These are phyloP conservation scores for Pseudocercospora ulei DNA, from an alignment of 2,329 filamentous ascomycete species.

Conservation along the genomic window DNA sequence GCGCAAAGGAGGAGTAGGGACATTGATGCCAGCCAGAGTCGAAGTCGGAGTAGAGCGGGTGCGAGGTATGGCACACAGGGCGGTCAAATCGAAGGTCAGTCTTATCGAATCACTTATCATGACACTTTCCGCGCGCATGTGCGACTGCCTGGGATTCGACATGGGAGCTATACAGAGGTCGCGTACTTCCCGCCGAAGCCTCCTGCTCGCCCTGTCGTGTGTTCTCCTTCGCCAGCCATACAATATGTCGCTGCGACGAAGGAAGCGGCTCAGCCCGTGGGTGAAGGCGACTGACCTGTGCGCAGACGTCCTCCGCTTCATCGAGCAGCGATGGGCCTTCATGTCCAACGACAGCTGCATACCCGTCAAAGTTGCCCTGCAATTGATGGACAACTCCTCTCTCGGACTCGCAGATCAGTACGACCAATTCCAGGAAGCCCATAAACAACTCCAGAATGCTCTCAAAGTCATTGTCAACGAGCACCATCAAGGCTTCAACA, in stretches of 20 bases:
- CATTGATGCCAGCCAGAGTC: constrained; percentile 26
- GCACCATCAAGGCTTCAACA: constrained; percentile 98
- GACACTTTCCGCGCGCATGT: constrained; percentile 6
- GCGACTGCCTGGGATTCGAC: constrained; percentile 7
- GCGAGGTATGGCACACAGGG: constrained; percentile 35
- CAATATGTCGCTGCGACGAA: constrained; percentile 1
- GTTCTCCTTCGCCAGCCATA: too few species aligned
- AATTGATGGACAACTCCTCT: constrained; percentile 87
- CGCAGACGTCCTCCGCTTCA: constrained; percentile 62
- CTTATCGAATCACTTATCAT: background rate
- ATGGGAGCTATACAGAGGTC: constrained; percentile 5
- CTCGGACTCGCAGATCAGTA: constrained; percentile 86
- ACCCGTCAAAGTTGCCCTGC: constrained; percentile 86
- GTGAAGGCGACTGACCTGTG: constrained; percentile 5
- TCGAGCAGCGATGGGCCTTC: constrained; percentile 80
- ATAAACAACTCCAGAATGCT: constrained; percentile 81
- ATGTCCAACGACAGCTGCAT: constrained; percentile 84
- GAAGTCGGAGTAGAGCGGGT: constrained; percentile 29
- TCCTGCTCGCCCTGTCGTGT: background rate
- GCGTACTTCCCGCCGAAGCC: background rate
- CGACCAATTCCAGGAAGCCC: constrained; percentile 69
- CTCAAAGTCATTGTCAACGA: constrained; percentile 95
- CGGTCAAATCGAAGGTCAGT: constrained; percentile 39
- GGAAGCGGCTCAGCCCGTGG: constrained; percentile 4
- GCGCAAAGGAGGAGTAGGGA: constrained; percentile 39